Evolutionary conservation across 352 stramenopile genomes (phyloP).

Genomic region (Phytophthora podocarpi): DNA sequence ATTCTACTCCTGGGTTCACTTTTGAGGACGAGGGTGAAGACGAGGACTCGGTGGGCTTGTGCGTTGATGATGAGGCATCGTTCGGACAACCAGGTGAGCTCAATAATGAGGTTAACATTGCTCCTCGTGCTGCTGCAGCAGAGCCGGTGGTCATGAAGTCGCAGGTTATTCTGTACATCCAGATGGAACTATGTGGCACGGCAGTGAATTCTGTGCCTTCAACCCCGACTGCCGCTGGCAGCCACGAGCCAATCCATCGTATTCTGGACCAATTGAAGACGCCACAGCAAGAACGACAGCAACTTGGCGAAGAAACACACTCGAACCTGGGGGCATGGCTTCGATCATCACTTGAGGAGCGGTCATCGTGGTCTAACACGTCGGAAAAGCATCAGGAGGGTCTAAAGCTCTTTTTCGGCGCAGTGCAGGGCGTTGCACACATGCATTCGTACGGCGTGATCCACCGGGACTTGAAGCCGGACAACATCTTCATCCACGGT

Average conservation of each 20-base stretch:
- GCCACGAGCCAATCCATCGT: conserved; percentile 50
- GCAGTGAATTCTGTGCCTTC: conserved; percentile 26
- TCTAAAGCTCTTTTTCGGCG: conserved; percentile 63
- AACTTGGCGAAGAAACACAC: conserved; percentile 42
- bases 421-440: conserved; percentile 74
- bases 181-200: conserved; percentile 75
- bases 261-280: conserved; percentile 50
- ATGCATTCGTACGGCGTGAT: conserved; percentile 78
- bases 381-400: conserved; percentile 60
- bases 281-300: conserved; percentile 27
- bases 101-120: conserved; percentile 20
- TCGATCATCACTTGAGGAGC: conserved; percentile 61
- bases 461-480: conserved; percentile 76
- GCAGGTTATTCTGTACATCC: conserved; percentile 74
- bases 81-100: conserved; percentile 29
- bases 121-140: not conserved
- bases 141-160: conserved; percentile 35
- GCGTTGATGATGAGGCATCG: conserved; percentile 30
- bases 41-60: conserved; percentile 44
- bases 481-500: conserved; percentile 78
- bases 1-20: conserved; percentile 57
- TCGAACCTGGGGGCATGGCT: conserved; percentile 76
- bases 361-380: conserved; percentile 41
- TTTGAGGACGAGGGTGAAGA: conserved; percentile 58
- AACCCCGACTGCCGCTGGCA: conserved; percentile 15